Percentiles rank a stretch among this genome's conserved stretches.
Evolutionary conservation across 140 eudicot species (phyloP).

Genomic region (Cichorium intybus): DNA sequence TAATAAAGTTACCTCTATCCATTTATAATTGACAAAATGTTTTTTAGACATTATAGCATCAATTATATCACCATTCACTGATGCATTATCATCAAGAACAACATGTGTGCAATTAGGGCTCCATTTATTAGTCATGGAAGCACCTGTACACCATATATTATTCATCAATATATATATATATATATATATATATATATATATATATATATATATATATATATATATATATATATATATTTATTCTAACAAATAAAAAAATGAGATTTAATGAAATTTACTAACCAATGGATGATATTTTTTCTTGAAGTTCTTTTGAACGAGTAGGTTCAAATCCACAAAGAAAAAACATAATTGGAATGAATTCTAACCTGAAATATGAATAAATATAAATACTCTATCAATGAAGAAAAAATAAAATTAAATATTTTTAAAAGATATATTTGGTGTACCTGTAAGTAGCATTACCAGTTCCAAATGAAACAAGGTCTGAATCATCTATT

Average conservation of each 20-base stretch:
- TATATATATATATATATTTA: too few species aligned
- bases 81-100: slow-evolving; percentile 58
- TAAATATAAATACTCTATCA: neutral
- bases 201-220: too few species aligned
- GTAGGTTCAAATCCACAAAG: slow-evolving; percentile 34
- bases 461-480: slow-evolving; percentile 93
- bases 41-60: slow-evolving; percentile 67
- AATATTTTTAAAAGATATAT: neutral
- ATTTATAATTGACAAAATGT: slow-evolving; percentile 47
- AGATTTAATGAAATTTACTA: slow-evolving; percentile 16
- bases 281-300: slow-evolving; percentile 63
- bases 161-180: slow-evolving; percentile 7
- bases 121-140: slow-evolving; percentile 55
- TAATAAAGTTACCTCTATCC: slow-evolving; percentile 69
- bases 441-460: slow-evolving; percentile 76
- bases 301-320: slow-evolving; percentile 38
- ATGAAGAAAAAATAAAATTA: neutral
- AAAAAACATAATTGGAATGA: slow-evolving; percentile 56
- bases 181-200: too few species aligned
- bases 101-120: slow-evolving; percentile 73
- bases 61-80: slow-evolving; percentile 45
- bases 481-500: slow-evolving; percentile 64
- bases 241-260: too few species aligned
- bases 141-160: slow-evolving; percentile 50
- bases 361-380: slow-evolving; percentile 57